Conservation (phyloP, 345 rosid species). For the Nasturtium officinale region DNA sequence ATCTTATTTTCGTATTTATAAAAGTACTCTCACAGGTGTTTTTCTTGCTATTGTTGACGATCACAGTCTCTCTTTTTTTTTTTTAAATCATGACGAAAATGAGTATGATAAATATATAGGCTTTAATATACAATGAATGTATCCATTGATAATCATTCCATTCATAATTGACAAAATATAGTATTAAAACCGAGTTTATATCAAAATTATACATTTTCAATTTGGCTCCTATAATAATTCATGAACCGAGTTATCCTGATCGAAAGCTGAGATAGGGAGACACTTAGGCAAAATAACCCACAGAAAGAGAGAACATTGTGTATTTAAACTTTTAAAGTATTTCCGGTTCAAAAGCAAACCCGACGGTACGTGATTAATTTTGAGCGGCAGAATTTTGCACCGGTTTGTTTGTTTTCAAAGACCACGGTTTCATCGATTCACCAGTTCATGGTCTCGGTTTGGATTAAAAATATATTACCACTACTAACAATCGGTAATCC, state of each 20-base stretch:
- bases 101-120: too few species aligned
- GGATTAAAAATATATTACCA: not conserved
- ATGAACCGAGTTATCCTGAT: not conserved
- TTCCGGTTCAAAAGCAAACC: constrained; percentile 1
- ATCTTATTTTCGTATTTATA: not conserved
- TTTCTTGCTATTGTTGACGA: too few species aligned
- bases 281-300: too few species aligned
- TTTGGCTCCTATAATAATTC: not conserved
- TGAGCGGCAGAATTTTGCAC: not conserved
- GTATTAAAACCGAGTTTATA: not conserved
- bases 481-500: not conserved
- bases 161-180: not conserved
- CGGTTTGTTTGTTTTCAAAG: not conserved
- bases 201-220: not conserved
- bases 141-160: not conserved
- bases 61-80: too few species aligned
- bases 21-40: too few species aligned
- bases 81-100: not conserved
- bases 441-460: not conserved
- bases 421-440: not conserved
- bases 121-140: not conserved
- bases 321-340: not conserved
- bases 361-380: not conserved
- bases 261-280: not conserved
- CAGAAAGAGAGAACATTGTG: too few species aligned